A percentile compares a stretch with the other conserved stretches of the same genome.
These are phyloP conservation scores for Mycena chlorophos DNA, from an alignment of 768 basidiomycete species.

Conservation along the genomic window DNA sequence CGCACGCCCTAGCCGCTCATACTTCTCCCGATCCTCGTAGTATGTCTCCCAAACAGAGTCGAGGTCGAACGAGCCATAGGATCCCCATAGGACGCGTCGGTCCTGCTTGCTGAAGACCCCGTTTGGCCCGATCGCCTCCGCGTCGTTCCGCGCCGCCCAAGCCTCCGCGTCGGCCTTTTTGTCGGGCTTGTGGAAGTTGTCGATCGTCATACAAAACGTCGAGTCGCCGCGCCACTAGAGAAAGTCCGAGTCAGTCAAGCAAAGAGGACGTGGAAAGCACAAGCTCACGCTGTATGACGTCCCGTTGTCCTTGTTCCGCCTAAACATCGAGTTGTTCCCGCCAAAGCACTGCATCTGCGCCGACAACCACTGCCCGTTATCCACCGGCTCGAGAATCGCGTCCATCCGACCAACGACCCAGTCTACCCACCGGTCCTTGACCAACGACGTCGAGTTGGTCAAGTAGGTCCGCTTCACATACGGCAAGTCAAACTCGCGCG, in stretches of 20 bases:
- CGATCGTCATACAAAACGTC: constrained; percentile 15
- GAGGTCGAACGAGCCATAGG: constrained; percentile 14
- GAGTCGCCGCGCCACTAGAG: constrained; percentile 16
- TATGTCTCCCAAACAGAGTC: constrained; percentile 17
- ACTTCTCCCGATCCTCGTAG: constrained; percentile 14
- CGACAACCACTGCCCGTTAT: constrained; percentile 15
- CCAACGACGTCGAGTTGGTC: constrained; percentile 15
- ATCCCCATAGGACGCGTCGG: constrained; percentile 13
- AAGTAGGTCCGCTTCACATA: constrained; percentile 18
- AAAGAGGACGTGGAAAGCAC: background rate
- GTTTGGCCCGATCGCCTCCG: constrained; percentile 6
- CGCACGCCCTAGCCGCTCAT: constrained; percentile 11
- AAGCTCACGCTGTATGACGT: constrained; percentile 14
- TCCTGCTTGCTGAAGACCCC: constrained; percentile 17
- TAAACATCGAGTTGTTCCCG: constrained; percentile 17
- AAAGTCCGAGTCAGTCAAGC: background rate
- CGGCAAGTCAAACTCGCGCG: constrained; percentile 14
- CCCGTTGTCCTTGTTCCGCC: constrained; percentile 7
- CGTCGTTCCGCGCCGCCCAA: constrained; percentile 13
- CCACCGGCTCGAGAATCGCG: constrained; percentile 7
- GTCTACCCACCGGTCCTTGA: constrained; percentile 17
- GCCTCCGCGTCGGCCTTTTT: constrained; percentile 16
- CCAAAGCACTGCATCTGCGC: constrained; percentile 16
- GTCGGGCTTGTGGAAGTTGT: constrained; percentile 19
- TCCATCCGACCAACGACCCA: constrained; percentile 15